Percentiles rank a stretch among this genome's conserved stretches.
phyloP scores from a whole-genome alignment of 2,329 filamentous ascomycete genomes.

The Talaromyces sp. region DNA sequence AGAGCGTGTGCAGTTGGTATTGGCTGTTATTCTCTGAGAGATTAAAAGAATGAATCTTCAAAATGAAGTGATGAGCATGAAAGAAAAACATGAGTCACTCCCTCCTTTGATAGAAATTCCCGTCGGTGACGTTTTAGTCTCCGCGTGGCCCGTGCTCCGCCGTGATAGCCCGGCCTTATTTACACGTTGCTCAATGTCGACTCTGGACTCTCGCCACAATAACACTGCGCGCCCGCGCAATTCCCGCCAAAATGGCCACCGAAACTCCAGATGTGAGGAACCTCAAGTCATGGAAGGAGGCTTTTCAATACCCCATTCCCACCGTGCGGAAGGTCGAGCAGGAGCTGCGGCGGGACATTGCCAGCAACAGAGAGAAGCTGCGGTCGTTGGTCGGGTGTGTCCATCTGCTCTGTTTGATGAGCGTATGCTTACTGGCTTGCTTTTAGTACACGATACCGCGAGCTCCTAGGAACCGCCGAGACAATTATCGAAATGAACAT shows the following conservation, averaged over 20 bases:
- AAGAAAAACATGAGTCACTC: not conserved
- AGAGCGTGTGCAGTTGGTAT: not conserved
- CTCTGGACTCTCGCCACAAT: not conserved
- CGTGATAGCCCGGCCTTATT: not conserved
- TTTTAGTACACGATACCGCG: slow-evolving; percentile 69
- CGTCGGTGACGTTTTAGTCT: slow-evolving; percentile 6
- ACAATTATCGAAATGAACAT: slow-evolving; percentile 86
- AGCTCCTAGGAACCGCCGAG: slow-evolving; percentile 87
- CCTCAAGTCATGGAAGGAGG: slow-evolving; percentile 64
- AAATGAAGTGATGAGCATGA: not conserved
- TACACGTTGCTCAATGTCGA: not conserved
- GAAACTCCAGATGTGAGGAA: slow-evolving; percentile 57
- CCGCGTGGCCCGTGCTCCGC: slow-evolving; percentile 19
- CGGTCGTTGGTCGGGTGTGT: slow-evolving; percentile 64
- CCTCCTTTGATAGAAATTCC: not conserved
- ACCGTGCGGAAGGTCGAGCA: slow-evolving; percentile 62
- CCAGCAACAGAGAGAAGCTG: slow-evolving; percentile 65
- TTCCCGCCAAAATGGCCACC: slow-evolving; percentile 46
- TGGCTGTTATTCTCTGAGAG: not conserved
- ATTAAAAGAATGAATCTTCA: not conserved
- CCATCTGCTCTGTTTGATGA: not conserved
- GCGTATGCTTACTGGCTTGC: slow-evolving; percentile 4
- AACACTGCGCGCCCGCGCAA: slow-evolving; percentile 2
- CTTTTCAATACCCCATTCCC: slow-evolving; percentile 64
- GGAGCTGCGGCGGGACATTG: slow-evolving; percentile 61